Evolutionary conservation across 2,329 filamentous ascomycete species (phyloP).

Genomic region (Alternaria brassicae): DNA sequence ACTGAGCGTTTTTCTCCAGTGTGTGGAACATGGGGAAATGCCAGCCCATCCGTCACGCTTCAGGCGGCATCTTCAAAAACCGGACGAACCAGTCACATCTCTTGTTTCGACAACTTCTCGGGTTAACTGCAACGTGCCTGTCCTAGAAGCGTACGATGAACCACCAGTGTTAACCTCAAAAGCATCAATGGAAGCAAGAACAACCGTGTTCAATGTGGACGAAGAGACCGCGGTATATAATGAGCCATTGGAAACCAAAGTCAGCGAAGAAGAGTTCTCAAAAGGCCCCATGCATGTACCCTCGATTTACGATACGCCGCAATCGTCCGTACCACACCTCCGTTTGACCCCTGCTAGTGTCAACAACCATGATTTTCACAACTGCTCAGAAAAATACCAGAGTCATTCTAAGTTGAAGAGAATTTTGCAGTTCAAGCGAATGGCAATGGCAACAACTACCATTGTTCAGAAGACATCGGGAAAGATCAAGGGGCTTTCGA

Average conservation of each 20-base stretch:
- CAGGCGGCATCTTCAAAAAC: constrained; percentile 10
- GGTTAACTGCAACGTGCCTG: background rate
- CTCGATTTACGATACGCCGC: background rate
- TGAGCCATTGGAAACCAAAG: background rate
- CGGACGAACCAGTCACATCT: background rate
- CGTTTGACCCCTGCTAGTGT: background rate
- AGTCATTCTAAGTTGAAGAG: background rate
- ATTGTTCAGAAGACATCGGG: background rate
- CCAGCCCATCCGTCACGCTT: constrained; percentile 37
- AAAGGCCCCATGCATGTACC: background rate
- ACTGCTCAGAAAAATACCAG: background rate
- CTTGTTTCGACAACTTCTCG: background rate
- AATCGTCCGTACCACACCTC: background rate
- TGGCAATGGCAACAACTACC: background rate
- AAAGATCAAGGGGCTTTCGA: background rate
- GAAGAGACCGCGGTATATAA: background rate
- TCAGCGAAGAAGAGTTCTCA: background rate
- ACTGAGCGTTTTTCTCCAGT: constrained; percentile 33
- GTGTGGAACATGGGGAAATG: constrained; percentile 26
- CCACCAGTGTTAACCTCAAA: background rate
- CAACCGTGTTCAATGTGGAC: background rate
- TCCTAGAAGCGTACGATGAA: background rate
- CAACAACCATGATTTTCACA: background rate
- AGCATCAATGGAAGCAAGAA: background rate
- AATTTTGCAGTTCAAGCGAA: background rate